phyloP scores from a whole-genome alignment of 2,329 filamentous ascomycete species.

The Calonectria hawksworthii region DNA sequence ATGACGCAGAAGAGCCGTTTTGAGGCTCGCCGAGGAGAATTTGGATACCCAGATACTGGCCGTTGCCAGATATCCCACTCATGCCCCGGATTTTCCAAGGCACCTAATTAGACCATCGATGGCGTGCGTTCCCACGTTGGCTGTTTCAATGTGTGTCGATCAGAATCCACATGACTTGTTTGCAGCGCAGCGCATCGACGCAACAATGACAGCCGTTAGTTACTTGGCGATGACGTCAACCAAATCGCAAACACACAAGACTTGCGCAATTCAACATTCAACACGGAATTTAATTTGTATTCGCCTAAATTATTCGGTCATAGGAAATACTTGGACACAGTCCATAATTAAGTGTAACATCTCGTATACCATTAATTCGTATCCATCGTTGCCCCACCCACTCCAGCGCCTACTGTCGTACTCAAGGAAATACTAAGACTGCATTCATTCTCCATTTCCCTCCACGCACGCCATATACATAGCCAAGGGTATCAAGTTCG shows the following conservation, averaged over 20 bases:
- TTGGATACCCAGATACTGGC: background rate
- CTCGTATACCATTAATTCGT: slow-evolving; percentile 9
- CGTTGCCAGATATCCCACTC: background rate
- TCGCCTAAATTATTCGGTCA: background rate
- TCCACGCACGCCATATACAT: slow-evolving; percentile 2
- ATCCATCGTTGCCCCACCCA: slow-evolving; percentile 1
- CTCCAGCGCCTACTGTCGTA: background rate
- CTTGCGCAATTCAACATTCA: background rate
- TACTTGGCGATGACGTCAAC: slow-evolving; percentile 6
- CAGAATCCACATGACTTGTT: background rate
- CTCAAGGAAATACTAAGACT: slow-evolving; percentile 4
- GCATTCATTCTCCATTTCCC: background rate
- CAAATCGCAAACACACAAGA: background rate
- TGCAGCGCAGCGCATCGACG: background rate
- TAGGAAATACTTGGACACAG: slow-evolving; percentile 2
- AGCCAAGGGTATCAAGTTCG: background rate
- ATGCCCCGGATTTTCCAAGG: background rate
- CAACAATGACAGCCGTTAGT: background rate
- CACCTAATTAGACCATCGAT: background rate
- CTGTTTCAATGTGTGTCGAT: background rate
- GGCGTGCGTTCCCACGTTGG: background rate
- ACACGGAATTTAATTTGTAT: background rate
- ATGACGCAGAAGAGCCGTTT: slow-evolving; percentile 4
- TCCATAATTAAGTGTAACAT: background rate
- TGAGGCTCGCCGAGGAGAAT: background rate